These are phyloP conservation scores for Glebionis coronaria DNA, from an alignment of 129 eudicot genomes.

Conservation along the genomic window DNA sequence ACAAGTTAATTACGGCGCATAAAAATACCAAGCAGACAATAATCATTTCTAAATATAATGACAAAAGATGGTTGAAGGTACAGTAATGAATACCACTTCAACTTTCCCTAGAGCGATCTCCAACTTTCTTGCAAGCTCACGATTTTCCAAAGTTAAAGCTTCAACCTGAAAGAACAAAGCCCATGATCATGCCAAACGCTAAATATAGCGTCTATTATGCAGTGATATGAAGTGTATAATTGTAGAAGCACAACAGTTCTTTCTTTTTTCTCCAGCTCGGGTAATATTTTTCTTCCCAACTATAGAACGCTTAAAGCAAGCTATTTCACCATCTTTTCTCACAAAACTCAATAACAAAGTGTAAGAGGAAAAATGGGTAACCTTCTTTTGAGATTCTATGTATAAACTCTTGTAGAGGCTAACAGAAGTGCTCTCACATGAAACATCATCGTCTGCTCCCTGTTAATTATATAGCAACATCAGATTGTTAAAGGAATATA, in stretches of 20 bases:
- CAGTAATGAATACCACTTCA: constrained; percentile 21
- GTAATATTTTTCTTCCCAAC: not conserved
- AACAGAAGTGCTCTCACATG: constrained; percentile 14
- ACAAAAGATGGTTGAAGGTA: not conserved
- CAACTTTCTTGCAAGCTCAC: constrained; percentile 7
- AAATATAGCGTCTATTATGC: not conserved
- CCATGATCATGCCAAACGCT: not conserved
- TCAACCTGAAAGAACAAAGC: constrained; percentile 11
- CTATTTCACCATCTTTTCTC: not conserved
- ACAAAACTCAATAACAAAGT: not conserved
- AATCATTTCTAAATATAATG: not conserved
- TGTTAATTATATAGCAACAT: constrained; percentile 6
- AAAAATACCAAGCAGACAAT: not conserved
- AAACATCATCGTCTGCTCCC: not conserved
- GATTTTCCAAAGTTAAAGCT: constrained; percentile 18
- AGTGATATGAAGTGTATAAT: not conserved
- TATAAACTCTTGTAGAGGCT: constrained; percentile 20
- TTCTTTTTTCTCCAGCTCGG: not conserved
- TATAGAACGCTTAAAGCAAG: not conserved
- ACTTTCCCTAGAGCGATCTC: constrained; percentile 16
- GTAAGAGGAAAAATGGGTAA: not conserved
- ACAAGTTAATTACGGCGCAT: not conserved
- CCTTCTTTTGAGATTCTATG: constrained; percentile 21
- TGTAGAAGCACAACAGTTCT: not conserved
- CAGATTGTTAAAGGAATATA: not conserved